These are phyloP conservation scores for Amborella trichopoda DNA, from an alignment of 164 flowering plant genomes.

Conservation along the genomic window DNA sequence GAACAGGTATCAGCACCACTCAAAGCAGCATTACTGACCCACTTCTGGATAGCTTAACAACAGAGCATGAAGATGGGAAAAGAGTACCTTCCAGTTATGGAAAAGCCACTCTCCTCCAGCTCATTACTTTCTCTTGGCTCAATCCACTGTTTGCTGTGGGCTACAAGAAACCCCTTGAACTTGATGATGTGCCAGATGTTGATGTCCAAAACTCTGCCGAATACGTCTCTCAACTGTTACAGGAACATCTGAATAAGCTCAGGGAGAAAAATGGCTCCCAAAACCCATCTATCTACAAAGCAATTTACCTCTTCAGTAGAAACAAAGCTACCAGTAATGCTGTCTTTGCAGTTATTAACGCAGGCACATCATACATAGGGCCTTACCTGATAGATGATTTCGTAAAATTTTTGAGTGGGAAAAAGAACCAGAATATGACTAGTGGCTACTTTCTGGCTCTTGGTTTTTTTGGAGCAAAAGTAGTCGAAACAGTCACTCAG, in stretches of 20 bases:
- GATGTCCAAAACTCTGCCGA: conserved; percentile 59
- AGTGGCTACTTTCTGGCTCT: conserved; percentile 66
- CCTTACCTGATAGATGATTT: conserved; percentile 80
- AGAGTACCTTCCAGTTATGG: conserved; percentile 45
- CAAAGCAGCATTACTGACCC: conserved; percentile 36
- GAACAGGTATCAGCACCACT: conserved; percentile 27
- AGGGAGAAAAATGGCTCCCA: conserved; percentile 29
- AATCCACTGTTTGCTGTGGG: conserved; percentile 70
- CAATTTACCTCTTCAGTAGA: conserved; percentile 40
- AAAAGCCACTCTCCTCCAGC: conserved; percentile 55
- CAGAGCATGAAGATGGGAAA: conserved; percentile 12
- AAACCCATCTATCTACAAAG: conserved; percentile 59
- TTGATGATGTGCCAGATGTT: conserved; percentile 67
- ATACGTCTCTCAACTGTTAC: conserved; percentile 35
- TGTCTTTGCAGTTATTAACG: conserved; percentile 53
- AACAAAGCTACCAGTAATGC: conserved; percentile 86
- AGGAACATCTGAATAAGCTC: conserved; percentile 26
- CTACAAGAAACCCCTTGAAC: conserved; percentile 61
- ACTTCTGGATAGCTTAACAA: conserved; percentile 33
- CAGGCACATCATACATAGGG: conserved; percentile 69
- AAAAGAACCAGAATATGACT: conserved; percentile 21
- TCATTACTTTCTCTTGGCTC: conserved; percentile 87
- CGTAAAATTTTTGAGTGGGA: conserved; percentile 40
- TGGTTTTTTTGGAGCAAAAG: conserved; percentile 67
- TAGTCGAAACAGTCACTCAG: conserved; percentile 66